Conservation (phyloP, 2,329 filamentous ascomycete species). For the Diaporthe sp. region DNA sequence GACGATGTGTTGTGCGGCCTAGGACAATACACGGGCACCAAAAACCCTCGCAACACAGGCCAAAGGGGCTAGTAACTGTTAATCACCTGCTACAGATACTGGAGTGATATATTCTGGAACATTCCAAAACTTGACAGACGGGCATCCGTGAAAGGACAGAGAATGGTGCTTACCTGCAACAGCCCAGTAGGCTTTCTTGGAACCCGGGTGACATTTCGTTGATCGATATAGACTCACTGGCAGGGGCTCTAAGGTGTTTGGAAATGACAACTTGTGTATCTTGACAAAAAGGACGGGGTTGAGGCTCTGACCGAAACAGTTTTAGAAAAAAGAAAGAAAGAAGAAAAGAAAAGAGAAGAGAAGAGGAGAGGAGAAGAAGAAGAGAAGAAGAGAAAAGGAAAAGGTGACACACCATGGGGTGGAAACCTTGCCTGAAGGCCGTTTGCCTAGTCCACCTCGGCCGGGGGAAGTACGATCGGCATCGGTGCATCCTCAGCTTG, state of each 20-base stretch:
- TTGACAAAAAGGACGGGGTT: neutral
- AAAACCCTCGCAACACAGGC: constrained; percentile 33
- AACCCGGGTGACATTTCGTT: constrained; percentile 11
- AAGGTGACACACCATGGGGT: neutral
- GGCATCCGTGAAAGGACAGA: too few relatives aligned
- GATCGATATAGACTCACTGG: neutral
- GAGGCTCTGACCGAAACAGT: neutral
- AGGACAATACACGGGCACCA: constrained; percentile 37
- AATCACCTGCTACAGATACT: too few relatives aligned
- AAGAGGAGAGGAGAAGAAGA: too few relatives aligned
- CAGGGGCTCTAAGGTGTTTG: too few relatives aligned
- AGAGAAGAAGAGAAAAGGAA: too few relatives aligned
- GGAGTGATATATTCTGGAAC: too few relatives aligned
- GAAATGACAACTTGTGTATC: too few relatives aligned
- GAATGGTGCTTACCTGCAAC: neutral
- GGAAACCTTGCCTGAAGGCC: neutral
- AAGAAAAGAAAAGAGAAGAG: too few relatives aligned
- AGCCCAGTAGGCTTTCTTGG: neutral
- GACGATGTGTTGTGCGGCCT: constrained; percentile 34
- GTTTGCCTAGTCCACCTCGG: neutral
- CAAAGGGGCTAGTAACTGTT: constrained; percentile 8
- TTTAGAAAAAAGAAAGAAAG: too few relatives aligned
- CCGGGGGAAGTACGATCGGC: neutral
- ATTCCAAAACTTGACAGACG: too few relatives aligned
- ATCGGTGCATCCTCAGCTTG: neutral